These are phyloP conservation scores for Saprolegnia diclina DNA, from an alignment of 352 stramenopile genomes.

Conservation along the genomic window DNA sequence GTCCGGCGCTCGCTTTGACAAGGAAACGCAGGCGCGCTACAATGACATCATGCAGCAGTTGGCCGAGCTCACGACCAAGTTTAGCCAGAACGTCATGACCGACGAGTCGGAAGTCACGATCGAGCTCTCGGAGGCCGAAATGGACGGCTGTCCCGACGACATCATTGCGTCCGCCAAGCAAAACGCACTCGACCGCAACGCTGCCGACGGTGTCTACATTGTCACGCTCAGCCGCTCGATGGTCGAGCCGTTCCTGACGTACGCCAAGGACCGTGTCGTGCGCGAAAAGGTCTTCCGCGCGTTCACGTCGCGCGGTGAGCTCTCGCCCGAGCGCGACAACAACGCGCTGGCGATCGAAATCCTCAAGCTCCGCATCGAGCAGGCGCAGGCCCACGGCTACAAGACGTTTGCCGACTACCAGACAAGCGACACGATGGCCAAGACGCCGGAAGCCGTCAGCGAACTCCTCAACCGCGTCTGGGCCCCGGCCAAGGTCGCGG, in stretches of 20 bases:
- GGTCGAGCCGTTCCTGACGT: slow-evolving; percentile 63
- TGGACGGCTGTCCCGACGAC: slow-evolving; percentile 46
- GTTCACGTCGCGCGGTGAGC: slow-evolving; percentile 44
- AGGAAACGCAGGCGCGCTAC: slow-evolving; percentile 39
- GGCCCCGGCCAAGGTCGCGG: slow-evolving; percentile 39
- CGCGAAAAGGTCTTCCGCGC: slow-evolving; percentile 45
- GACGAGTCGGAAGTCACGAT: slow-evolving; percentile 57
- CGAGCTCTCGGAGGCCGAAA: slow-evolving; percentile 40
- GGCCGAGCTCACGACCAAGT: slow-evolving; percentile 44
- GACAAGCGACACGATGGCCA: slow-evolving; percentile 56
- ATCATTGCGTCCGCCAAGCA: slow-evolving; percentile 45
- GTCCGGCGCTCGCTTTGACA: slow-evolving; percentile 30
- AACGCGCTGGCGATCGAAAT: slow-evolving; percentile 48
- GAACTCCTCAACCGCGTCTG: slow-evolving; percentile 38
- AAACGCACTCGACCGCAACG: slow-evolving; percentile 41
- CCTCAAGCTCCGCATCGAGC: slow-evolving; percentile 44
- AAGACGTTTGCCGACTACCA: slow-evolving; percentile 56
- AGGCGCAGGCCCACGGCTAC: slow-evolving; percentile 46
- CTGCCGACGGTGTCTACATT: slow-evolving; percentile 37
- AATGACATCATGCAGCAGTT: slow-evolving; percentile 48
- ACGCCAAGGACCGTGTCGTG: slow-evolving; percentile 38
- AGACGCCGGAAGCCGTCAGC: slow-evolving; percentile 48
- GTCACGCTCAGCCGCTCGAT: slow-evolving; percentile 52
- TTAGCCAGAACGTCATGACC: slow-evolving; percentile 60
- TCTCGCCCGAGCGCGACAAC: slow-evolving; percentile 45